Percentiles rank a stretch among this genome's conserved stretches.
Conservation (phyloP, 805 yeast genomes). For the Millerago galiae region DNA sequence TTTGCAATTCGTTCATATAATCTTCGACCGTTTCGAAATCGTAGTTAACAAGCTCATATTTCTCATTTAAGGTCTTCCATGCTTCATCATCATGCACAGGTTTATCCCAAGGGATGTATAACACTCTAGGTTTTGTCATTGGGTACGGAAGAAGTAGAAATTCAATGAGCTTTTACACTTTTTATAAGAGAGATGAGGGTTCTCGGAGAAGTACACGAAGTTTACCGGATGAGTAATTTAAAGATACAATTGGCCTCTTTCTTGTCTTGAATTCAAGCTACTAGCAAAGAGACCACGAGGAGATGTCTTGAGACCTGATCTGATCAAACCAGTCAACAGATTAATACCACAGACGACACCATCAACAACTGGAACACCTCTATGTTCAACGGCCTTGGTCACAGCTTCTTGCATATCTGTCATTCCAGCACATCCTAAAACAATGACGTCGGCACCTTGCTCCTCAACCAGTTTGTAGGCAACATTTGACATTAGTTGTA, state of each 20-base stretch:
- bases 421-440: conserved; percentile 31
- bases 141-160: neutral
- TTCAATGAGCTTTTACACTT: neutral
- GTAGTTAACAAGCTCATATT: conserved; percentile 29
- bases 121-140: conserved; percentile 27
- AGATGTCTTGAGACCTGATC: conserved; percentile 24
- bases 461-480: conserved; percentile 24
- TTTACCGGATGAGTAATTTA: neutral
- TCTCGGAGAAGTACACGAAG: neutral
- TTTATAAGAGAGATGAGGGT: neutral
- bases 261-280: conserved; percentile 12
- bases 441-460: conserved; percentile 24
- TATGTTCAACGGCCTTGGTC: conserved; percentile 12
- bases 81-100: conserved; percentile 32
- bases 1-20: conserved; percentile 28
- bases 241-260: conserved; percentile 19
- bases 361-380: conserved; percentile 22
- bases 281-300: conserved; percentile 24
- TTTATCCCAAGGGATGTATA: conserved; percentile 33
- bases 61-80: conserved; percentile 31
- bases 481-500: conserved; percentile 21
- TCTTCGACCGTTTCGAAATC: conserved; percentile 30
- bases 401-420: conserved; percentile 24
- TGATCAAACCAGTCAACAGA: conserved; percentile 17
- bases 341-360: conserved; percentile 25